Percentiles rank a stretch among this genome's conserved stretches.
Evolutionary conservation across 371 early-diverging fungal species (phyloP).

Genomic region (Conidiobolus incongruus): DNA sequence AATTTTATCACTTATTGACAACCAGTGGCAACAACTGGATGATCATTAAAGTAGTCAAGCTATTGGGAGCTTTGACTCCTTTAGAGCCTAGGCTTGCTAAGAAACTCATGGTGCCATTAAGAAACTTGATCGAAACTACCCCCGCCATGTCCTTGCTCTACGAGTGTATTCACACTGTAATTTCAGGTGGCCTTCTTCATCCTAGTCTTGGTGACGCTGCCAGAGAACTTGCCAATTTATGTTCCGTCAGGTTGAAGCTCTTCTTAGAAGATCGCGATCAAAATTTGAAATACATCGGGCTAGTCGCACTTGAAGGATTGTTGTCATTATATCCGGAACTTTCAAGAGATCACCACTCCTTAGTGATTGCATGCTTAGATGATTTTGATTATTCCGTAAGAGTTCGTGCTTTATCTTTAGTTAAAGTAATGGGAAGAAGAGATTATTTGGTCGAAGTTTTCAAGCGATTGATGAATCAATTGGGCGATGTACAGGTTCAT

Average conservation of each 20-base stretch:
- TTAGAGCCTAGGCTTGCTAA: conserved; percentile 80
- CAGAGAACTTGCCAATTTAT: conserved; percentile 50
- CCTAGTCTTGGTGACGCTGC: conserved; percentile 26
- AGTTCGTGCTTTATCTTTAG: conserved; percentile 60
- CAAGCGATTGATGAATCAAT: conserved; percentile 53
- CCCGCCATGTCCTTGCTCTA: conserved; percentile 82
- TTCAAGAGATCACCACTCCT: conserved; percentile 59
- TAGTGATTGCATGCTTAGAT: conserved; percentile 70
- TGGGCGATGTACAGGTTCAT: too few relatives aligned
- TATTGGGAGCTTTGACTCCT: conserved; percentile 82
- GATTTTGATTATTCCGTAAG: conserved; percentile 83
- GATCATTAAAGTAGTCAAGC: conserved; percentile 90
- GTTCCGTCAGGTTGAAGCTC: conserved; percentile 57
- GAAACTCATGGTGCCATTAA: conserved; percentile 66
- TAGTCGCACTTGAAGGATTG: conserved; percentile 60
- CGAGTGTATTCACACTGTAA: conserved; percentile 84
- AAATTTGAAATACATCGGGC: conserved; percentile 83
- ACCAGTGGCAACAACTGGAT: conserved; percentile 89
- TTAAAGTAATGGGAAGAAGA: conserved; percentile 64
- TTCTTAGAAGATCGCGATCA: conserved; percentile 80
- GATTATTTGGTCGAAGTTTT: conserved; percentile 59
- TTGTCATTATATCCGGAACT: conserved; percentile 57
- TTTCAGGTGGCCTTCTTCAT: conserved; percentile 68
- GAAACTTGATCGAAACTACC: conserved; percentile 65
- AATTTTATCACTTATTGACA: conserved; percentile 69